Evolutionary conservation across 176 grass and related monocot species (phyloP), one percentile per base, ranked within the genome.

Genomic region (Miscanthus lutarioriparius): DNA sequence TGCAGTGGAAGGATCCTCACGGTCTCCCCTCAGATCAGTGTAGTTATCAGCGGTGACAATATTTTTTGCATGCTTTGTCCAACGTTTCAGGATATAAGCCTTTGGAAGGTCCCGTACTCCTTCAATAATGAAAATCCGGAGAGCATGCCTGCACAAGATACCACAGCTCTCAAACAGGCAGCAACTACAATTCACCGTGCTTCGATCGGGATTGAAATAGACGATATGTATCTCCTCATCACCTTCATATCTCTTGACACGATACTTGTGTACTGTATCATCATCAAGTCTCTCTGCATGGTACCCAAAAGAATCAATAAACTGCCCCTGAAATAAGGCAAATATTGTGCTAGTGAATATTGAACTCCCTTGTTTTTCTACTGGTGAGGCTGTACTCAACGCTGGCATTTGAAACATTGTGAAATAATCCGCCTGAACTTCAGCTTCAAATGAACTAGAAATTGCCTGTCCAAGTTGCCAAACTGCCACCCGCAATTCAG

Each of bases 51-150:
- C 81, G 39, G 76, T 74, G 83, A 36, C 47, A 64, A 53, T 84
- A 70, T 80, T 92, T 91, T 95, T 95, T 51, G 87, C 91, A 94
- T 99, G 89, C 22, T 91, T 99, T 70, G 96, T 92, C 96, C 96
- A 99, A 77, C 91, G 90, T 91, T 95, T 96, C 83, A 99, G 81
- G 36, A 96, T 90, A 83, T 92, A 95, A 67, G 89, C 74, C 70
- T 88, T 94, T 53, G 91, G 93, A 84, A 99, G 78, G 40, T 69
- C 58, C 30, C 93, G 87, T 36, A 99, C 81, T 64, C 91, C 87
- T 90, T 95, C 90, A 8, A 92, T 78, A 49, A 99, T 77, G 70
- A 99, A 92, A 77, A 96, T 82, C 67, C 89, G 90, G 67, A 99
- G 82, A 43, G 86, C 83, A 78, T 99, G 96, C 65, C 93, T 91